Evolutionary conservation across 2,329 filamentous ascomycete genomes (phyloP), one percentile per base, ranked within the genome.

Genomic region (Venturia aucupariae): DNA sequence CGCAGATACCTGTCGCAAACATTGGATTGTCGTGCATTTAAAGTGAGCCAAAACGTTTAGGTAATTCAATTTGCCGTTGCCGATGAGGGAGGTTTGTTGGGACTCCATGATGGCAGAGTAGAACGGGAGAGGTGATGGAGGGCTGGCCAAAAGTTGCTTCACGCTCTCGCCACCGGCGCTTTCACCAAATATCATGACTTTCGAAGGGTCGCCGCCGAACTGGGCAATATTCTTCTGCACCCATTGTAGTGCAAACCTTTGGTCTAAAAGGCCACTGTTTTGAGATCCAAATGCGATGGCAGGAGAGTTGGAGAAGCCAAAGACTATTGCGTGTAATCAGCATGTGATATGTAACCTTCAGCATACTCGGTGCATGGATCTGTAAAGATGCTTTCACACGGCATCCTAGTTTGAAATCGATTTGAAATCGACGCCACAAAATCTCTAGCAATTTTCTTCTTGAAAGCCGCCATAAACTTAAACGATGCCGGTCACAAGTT

Each of bases 261-360:
- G 75, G 62, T 76, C 75, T 2, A 75, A 65, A 61, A 75, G 75
- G n/a, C 75, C 75, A 0, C 74, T 67, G 51, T 76, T 76, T 30
- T 69, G 70, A 7, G 68, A 68, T 1, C 65, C 68, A n/a, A 68
- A 32, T 5, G 74, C 74, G 10, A 78, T 64, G 67, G 76, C 68
- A 65, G 76, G 66, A 65, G 75, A 65, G 65, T 68, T 68, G 68
- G 73, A 72, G 68, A 79, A 79, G 13, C 77, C 77, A 67, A 79
- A 78, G n/a, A 75, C 73, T 48, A 41, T 41, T 2, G 4, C 8
- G 2, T 15, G 13, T 41, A 17, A 41, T 41, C 39, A 41, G 39
- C 39, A 2, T 41, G 13, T 41, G 39, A 10, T 41, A 10, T 4
- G 4, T 15, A 13, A 11, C n/a, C n/a, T n/a, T n/a, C n/a, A 38